Percentiles rank a stretch among this genome's conserved stretches.
Evolutionary conservation across 352 stramenopile genomes (phyloP).

Genomic region (Phytophthora podocarpi): DNA sequence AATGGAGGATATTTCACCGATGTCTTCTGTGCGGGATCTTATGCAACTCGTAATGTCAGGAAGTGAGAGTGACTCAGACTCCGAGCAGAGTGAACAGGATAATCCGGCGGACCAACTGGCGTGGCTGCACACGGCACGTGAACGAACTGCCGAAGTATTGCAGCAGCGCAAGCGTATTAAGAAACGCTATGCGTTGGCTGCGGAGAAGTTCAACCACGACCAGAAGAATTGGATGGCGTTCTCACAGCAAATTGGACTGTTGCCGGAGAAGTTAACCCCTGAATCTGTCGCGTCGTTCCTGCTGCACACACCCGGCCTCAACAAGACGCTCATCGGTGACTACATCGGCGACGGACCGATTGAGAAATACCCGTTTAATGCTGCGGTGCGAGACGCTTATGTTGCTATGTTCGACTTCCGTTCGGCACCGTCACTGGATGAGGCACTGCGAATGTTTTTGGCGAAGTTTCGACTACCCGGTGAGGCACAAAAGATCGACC

Average conservation of each 20-base stretch:
- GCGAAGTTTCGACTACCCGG: slow-evolving; percentile 96
- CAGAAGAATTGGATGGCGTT: slow-evolving; percentile 93
- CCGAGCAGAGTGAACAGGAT: slow-evolving; percentile 50
- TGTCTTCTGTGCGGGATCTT: slow-evolving; percentile 82
- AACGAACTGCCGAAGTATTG: slow-evolving; percentile 87
- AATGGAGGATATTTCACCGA: slow-evolving; percentile 81
- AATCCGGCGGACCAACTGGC: slow-evolving; percentile 66
- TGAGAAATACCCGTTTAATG: slow-evolving; percentile 97
- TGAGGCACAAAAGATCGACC: slow-evolving; percentile 98
- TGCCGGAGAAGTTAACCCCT: slow-evolving; percentile 85
- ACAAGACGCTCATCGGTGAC: slow-evolving; percentile 96
- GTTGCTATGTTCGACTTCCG: slow-evolving; percentile 96
- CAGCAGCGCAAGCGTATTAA: slow-evolving; percentile 93
- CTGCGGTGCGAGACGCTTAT: slow-evolving; percentile 82
- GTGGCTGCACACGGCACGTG: slow-evolving; percentile 84
- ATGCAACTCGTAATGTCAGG: slow-evolving; percentile 86
- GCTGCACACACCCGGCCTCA: slow-evolving; percentile 90
- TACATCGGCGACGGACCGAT: slow-evolving; percentile 96
- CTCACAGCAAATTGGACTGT: slow-evolving; percentile 84
- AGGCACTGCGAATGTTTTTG: slow-evolving; percentile 94
- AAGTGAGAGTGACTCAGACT: slow-evolving; percentile 80
- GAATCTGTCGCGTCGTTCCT: slow-evolving; percentile 93
- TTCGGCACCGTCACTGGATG: slow-evolving; percentile 84
- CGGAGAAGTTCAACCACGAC: slow-evolving; percentile 95
- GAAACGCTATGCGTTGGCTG: slow-evolving; percentile 88